Percentiles rank a stretch among this genome's conserved stretches.
Conservation (phyloP, 2,329 filamentous ascomycete genomes). For the Verticillium tricorpus region DNA sequence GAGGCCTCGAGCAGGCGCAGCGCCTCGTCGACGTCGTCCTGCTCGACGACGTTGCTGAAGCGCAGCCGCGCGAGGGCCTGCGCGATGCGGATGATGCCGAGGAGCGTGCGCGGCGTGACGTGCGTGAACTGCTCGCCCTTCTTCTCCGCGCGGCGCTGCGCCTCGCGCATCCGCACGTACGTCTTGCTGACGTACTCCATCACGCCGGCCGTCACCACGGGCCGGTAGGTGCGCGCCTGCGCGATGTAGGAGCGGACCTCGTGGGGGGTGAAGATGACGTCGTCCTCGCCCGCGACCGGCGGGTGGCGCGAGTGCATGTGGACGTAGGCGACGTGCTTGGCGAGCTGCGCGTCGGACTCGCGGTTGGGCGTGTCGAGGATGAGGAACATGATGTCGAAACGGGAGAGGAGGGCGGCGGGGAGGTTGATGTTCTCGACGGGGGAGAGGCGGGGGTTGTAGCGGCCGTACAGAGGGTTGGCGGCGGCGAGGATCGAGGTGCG, state of each 20-base stretch:
- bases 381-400: constrained; percentile 95
- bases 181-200: constrained; percentile 97
- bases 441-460: constrained; percentile 95
- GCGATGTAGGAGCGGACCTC: constrained; percentile 97
- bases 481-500: constrained; percentile 93
- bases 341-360: constrained; percentile 87
- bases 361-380: constrained; percentile 91
- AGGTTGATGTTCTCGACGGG: constrained; percentile 99
- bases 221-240: constrained; percentile 83
- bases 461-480: constrained; percentile 94
- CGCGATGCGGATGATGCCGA: constrained; percentile 87
- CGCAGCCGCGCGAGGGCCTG: constrained; percentile 90
- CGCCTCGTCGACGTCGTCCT: constrained; percentile 94
- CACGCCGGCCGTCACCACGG: constrained; percentile 76
- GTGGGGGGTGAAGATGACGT: constrained; percentile 80
- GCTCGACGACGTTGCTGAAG: constrained; percentile 78
- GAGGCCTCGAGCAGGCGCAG: constrained; percentile 86
- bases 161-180: constrained; percentile 89
- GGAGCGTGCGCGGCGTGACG: constrained; percentile 86
- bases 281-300: constrained; percentile 51
- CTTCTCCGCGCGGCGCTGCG: constrained; percentile 87
- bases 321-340: constrained; percentile 91
- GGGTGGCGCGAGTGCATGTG: constrained; percentile 97
- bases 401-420: constrained; percentile 90
- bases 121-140: constrained; percentile 90